phyloP scores from a whole-genome alignment of 2,329 filamentous ascomycete genomes.

The Geosmithia morbida region DNA sequence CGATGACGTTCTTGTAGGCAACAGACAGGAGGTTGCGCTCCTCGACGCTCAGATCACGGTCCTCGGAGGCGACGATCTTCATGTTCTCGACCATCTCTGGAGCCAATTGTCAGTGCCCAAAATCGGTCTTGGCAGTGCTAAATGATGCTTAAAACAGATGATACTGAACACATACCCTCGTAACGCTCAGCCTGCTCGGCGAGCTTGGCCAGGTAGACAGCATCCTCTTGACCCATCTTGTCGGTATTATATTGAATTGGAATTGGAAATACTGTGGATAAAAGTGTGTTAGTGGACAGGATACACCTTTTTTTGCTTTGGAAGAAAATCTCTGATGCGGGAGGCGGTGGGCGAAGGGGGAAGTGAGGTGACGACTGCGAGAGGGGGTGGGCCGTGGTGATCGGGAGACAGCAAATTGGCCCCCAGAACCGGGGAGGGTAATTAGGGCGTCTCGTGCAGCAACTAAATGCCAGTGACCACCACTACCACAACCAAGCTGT shows the following conservation, averaged over 20 bases:
- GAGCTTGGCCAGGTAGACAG: slow-evolving; percentile 98
- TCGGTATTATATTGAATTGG: slow-evolving; percentile 14
- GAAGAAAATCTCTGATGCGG: neutral
- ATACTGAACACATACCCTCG: slow-evolving; percentile 56
- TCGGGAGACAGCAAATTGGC: neutral
- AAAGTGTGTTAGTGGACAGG: neutral
- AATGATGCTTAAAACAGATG: neutral
- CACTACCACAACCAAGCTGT: neutral
- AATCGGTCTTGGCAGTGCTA: neutral
- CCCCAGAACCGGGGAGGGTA: neutral
- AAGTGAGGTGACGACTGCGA: neutral
- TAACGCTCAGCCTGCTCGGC: slow-evolving; percentile 99
- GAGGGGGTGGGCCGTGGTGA: neutral
- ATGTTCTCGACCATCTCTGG: slow-evolving; percentile 99
- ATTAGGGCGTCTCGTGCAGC: neutral
- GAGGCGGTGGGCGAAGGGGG: neutral
- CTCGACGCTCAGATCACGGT: slow-evolving; percentile 74
- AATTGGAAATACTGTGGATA: neutral
- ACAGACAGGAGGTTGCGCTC: slow-evolving; percentile 96
- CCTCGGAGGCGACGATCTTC: slow-evolving; percentile 91
- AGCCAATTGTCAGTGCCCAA: slow-evolving; percentile 1
- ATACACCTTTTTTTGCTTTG: neutral
- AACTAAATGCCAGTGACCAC: neutral
- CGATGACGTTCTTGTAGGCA: slow-evolving; percentile 98
- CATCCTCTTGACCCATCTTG: slow-evolving; percentile 98